Evolutionary conservation across 2,329 filamentous ascomycete genomes (phyloP), one percentile per base, ranked within the genome.

Genomic region (Neonectria punicea): DNA sequence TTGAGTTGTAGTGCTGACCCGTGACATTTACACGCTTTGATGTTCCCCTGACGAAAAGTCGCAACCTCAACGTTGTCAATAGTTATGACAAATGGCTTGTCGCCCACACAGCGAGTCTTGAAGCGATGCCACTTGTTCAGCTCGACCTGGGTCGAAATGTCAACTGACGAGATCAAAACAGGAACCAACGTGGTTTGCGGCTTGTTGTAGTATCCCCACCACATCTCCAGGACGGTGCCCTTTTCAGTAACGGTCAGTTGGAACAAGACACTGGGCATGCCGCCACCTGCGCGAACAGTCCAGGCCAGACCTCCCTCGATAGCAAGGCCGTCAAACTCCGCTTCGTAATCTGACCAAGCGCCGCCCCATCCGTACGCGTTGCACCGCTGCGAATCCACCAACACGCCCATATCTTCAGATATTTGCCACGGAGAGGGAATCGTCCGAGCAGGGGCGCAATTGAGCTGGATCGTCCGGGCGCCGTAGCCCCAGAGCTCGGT

Each of bases 141-240:
- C 5, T 10, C 46, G 14, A 59, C 9, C 0, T 2, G 36, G 5
- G 34, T 51, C 10, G 18, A 41, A 8, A 59, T 28, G 11, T 59
- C 11, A 14, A 30, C 25, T 6, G 56, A 51, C 2, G 34, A 25
- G 8, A 51, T 32, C 14, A 51, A 36, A 30, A 32, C n/a, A n/a
- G 22, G 36, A 5, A 36, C 44, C 32, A 49, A 18, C 11, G 43
- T 58, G 11, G 54, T 51, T n/a, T 44, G 47, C 4, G 18, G 34
- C 14, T 44, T 59, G 47, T 44, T 44, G 25, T 51, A 51, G n/a
- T 59, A 53, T 43, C 56, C 44, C 46, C 22, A 59, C 47, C 56
- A 51, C 25, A 59, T 41, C 36, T 59, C 55, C 5, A 51, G 32
- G 10, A 59, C 16, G 14, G 36, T 8, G 22, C 30, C 25, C 9